Conservation (phyloP, 441 rosid genomes). For the Bocquillonia castaneifolia region DNA sequence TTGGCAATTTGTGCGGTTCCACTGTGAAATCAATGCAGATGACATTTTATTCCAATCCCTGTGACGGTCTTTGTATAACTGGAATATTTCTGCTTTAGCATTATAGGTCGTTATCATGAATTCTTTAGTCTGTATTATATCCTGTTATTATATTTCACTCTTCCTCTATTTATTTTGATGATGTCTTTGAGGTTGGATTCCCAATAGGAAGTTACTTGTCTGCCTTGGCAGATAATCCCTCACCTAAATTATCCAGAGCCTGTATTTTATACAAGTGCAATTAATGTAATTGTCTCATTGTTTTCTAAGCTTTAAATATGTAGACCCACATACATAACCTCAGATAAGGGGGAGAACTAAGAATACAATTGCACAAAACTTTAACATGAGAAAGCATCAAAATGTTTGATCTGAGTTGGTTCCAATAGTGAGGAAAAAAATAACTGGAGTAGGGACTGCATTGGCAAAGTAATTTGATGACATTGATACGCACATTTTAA, state of each 20-base stretch:
- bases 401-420: neutral
- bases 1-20: neutral
- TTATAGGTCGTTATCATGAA: neutral
- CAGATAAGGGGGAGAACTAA: neutral
- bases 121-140: neutral
- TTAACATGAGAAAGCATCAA: neutral
- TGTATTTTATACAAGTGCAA: neutral
- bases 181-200: neutral
- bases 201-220: neutral
- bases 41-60: neutral
- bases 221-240: neutral
- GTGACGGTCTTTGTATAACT: neutral
- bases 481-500: neutral
- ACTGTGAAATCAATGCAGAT: neutral
- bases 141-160: neutral
- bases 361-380: neutral
- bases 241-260: neutral
- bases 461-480: neutral
- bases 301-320: no score
- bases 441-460: neutral
- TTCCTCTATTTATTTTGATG: neutral
- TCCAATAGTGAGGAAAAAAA: neutral
- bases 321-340: no score
- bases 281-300: neutral
- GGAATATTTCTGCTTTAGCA: slow-evolving; percentile 14